phyloP scores from a whole-genome alignment of 352 stramenopile genomes.

The Phytophthora hybrid region DNA sequence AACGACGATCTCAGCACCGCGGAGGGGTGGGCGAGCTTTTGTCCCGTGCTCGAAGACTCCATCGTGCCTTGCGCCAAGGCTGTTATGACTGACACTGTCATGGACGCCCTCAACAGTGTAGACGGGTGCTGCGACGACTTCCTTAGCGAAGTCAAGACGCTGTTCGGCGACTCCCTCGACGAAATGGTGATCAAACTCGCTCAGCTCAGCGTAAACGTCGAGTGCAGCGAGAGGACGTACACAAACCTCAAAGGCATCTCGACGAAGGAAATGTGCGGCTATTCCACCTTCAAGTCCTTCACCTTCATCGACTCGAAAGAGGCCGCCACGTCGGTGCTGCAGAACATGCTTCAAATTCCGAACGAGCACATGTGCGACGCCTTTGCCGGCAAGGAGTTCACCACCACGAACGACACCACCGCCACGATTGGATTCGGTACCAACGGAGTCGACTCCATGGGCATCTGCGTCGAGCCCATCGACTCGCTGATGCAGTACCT shows the following conservation, averaged over 20 bases:
- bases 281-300: conserved; percentile 43
- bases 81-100: conserved; percentile 34
- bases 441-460: conserved; percentile 37
- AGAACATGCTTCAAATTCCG: conserved; percentile 46
- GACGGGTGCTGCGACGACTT: conserved; percentile 56
- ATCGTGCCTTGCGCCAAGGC: conserved; percentile 47
- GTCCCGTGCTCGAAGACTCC: conserved; percentile 39
- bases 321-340: not conserved
- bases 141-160: conserved; percentile 41
- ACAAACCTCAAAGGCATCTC: conserved; percentile 29
- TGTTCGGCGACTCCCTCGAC: conserved; percentile 45
- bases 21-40: conserved; percentile 24
- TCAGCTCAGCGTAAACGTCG: conserved; percentile 32
- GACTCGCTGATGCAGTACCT: conserved; percentile 42
- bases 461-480: conserved; percentile 56
- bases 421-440: conserved; percentile 43
- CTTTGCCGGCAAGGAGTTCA: conserved; percentile 49
- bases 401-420: conserved; percentile 33
- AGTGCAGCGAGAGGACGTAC: conserved; percentile 52
- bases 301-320: conserved; percentile 8
- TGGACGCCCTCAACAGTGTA: conserved; percentile 31
- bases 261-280: conserved; percentile 47
- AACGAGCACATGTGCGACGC: conserved; percentile 61
- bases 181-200: conserved; percentile 40
- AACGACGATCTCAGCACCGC: conserved; percentile 7